Percentiles rank a stretch among this genome's conserved stretches.
Conservation (phyloP, 2,329 filamentous ascomycete species). For the Kalaharituber pfeilii region DNA sequence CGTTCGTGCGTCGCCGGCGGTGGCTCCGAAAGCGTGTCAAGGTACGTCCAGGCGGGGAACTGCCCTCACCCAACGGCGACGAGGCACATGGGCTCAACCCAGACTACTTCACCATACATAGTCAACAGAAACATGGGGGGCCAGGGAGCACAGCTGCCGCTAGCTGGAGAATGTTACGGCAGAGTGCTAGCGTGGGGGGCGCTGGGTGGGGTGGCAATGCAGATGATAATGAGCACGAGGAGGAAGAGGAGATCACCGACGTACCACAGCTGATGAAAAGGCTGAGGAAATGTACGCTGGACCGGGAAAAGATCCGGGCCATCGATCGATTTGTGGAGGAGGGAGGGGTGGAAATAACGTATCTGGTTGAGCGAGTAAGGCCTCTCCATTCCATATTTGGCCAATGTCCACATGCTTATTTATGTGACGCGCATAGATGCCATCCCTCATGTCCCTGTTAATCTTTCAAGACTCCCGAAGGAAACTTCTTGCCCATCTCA, state of each 20-base stretch:
- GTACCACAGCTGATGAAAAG: conserved; percentile 51
- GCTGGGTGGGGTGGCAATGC: conserved; percentile 31
- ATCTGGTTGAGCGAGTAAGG: conserved; percentile 45
- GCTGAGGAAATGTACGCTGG: conserved; percentile 55
- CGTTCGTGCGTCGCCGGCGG: conserved; percentile 73
- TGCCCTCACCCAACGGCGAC: conserved; percentile 17
- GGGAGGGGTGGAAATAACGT: conserved; percentile 55
- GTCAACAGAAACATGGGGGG: conserved; percentile 32
- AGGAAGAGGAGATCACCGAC: conserved; percentile 39
- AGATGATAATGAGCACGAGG: conserved; percentile 16
- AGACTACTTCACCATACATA: conserved; percentile 64
- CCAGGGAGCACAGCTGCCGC: conserved; percentile 27
- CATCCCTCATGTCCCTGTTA: conserved; percentile 69
- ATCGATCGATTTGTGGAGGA: conserved; percentile 67
- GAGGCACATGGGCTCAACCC: conserved; percentile 45
- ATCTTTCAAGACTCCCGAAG: conserved; percentile 78
- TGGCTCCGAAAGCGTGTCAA: conserved; percentile 73
- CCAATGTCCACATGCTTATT: conserved; percentile 2
- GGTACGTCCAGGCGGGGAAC: conserved; percentile 29
- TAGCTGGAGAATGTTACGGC: conserved; percentile 25
- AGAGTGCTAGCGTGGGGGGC: conserved; percentile 34
- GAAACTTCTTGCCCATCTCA: conserved; percentile 54
- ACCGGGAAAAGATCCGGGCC: conserved; percentile 77
- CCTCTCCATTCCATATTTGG: background rate
- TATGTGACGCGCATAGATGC: conserved; percentile 38